Conservation (phyloP, 768 basidiomycete species). For the Boletellus emodensis region DNA sequence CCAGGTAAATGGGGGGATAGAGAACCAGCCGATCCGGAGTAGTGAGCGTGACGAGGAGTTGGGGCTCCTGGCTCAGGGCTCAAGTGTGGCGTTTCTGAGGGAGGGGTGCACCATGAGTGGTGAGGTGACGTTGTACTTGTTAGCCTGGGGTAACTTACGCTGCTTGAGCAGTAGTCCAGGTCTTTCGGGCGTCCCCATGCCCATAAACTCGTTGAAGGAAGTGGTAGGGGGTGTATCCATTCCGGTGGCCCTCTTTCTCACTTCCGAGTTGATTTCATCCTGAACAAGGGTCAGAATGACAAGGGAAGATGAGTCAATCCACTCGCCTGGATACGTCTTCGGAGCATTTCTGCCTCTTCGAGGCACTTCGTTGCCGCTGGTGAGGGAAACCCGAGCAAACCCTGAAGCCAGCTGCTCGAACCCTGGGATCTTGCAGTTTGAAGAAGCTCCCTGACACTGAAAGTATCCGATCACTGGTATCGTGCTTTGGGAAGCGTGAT, state of each 20-base stretch:
- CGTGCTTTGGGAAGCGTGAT: too few relatives aligned
- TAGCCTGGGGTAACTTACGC: background rate
- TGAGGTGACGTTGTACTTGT: background rate
- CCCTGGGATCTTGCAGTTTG: background rate
- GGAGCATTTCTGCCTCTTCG: slow-evolving; percentile 4
- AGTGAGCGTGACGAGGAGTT: background rate
- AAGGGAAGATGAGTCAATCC: background rate
- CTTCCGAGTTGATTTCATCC: slow-evolving; percentile 1
- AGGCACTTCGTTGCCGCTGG: background rate
- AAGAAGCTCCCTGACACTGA: slow-evolving; percentile 8
- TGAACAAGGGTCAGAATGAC: background rate
- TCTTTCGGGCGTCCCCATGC: background rate
- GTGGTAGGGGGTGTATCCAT: background rate
- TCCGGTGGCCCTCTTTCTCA: slow-evolving; percentile 1
- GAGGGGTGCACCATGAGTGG: background rate
- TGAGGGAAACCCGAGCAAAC: slow-evolving; percentile 8
- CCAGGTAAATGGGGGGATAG: background rate
- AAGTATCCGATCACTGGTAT: background rate
- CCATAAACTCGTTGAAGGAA: background rate
- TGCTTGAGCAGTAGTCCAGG: background rate
- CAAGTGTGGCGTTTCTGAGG: background rate
- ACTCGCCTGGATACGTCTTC: slow-evolving; percentile 4
- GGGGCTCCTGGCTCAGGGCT: background rate
- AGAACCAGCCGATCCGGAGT: background rate
- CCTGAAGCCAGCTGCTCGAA: background rate